These are phyloP conservation scores for Hygrophorus pudorinus DNA, from an alignment of 768 basidiomycete species.

Conservation along the genomic window DNA sequence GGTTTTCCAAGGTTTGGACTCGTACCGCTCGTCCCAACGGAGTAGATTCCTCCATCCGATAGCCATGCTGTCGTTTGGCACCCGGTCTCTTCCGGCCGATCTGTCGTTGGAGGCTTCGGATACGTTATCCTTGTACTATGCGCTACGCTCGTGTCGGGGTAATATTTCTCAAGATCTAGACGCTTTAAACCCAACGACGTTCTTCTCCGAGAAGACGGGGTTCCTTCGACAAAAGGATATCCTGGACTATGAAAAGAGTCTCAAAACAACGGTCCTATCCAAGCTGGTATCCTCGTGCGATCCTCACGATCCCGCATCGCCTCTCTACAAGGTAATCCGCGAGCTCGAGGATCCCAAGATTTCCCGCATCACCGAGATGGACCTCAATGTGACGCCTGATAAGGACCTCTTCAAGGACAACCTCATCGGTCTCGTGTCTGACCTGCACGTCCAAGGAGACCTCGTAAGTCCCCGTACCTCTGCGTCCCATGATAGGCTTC, in stretches of 20 bases:
- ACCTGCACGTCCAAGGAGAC: conserved; percentile 42
- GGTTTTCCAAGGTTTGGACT: conserved; percentile 27
- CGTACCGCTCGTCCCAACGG: conserved; percentile 27
- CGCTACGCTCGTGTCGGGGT: conserved; percentile 20
- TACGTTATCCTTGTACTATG: conserved; percentile 39
- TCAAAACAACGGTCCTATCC: conserved; percentile 33
- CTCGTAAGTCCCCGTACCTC: conserved; percentile 32
- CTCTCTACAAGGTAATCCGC: conserved; percentile 28
- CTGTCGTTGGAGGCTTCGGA: conserved; percentile 55
- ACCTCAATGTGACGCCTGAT: conserved; percentile 24
- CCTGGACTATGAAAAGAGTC: conserved; percentile 41
- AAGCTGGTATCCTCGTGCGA: conserved; percentile 28
- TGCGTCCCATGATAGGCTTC: not conserved
- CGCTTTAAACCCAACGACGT: conserved; percentile 30
- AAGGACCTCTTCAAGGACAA: conserved; percentile 26
- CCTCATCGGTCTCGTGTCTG: conserved; percentile 43
- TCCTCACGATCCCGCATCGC: conserved; percentile 20
- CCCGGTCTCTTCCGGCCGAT: conserved; percentile 44
- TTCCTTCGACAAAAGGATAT: conserved; percentile 52
- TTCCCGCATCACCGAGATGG: conserved; percentile 5
- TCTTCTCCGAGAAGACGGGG: conserved; percentile 27
- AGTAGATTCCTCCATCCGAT: conserved; percentile 57
- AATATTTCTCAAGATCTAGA: conserved; percentile 16
- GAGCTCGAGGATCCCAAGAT: conserved; percentile 28
- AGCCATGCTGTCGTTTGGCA: conserved; percentile 44